Percentiles rank a stretch among this genome's conserved stretches.
phyloP scores from a whole-genome alignment of 129 eudicot species.

The Calendula officinalis region DNA sequence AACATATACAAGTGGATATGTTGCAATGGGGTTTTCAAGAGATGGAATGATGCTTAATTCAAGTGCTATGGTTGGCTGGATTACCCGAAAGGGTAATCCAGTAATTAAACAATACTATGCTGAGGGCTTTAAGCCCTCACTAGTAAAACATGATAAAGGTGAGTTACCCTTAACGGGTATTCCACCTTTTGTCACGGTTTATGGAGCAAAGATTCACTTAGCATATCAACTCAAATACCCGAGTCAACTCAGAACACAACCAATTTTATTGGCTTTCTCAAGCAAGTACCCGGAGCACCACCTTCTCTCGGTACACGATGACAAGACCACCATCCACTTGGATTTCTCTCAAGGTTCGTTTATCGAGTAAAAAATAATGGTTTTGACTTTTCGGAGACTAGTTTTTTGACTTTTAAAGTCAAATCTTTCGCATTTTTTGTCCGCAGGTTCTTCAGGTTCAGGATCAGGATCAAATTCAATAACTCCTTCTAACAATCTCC shows the following conservation, averaged over 20 bases:
- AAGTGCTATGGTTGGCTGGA: constrained; percentile 97
- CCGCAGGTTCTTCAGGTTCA: constrained; percentile 42
- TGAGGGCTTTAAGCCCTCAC: constrained; percentile 55
- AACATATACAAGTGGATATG: constrained; percentile 83
- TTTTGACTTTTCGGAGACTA: neutral
- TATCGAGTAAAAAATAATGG: neutral
- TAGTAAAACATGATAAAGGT: constrained; percentile 64
- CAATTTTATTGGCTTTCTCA: constrained; percentile 61
- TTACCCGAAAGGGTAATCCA: constrained; percentile 57
- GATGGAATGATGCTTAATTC: constrained; percentile 87
- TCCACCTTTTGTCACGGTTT: constrained; percentile 65
- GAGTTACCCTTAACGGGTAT: constrained; percentile 63
- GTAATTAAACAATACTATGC: constrained; percentile 63
- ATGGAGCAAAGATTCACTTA: constrained; percentile 63
- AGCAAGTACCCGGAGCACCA: constrained; percentile 59
- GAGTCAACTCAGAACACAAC: constrained; percentile 47
- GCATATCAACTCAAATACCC: constrained; percentile 73
- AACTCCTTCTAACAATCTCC: constrained; percentile 30
- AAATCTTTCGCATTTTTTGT: neutral
- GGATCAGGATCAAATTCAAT: constrained; percentile 26
- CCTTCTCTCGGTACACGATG: constrained; percentile 65
- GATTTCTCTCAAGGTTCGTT: constrained; percentile 78
- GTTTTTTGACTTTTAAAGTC: constrained; percentile 1
- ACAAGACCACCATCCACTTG: constrained; percentile 55
- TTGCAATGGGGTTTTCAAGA: constrained; percentile 81